Evolutionary conservation across 305 asterid genomes (phyloP), one percentile per base, ranked within the genome.

Genomic region (Salvia sclarea): DNA sequence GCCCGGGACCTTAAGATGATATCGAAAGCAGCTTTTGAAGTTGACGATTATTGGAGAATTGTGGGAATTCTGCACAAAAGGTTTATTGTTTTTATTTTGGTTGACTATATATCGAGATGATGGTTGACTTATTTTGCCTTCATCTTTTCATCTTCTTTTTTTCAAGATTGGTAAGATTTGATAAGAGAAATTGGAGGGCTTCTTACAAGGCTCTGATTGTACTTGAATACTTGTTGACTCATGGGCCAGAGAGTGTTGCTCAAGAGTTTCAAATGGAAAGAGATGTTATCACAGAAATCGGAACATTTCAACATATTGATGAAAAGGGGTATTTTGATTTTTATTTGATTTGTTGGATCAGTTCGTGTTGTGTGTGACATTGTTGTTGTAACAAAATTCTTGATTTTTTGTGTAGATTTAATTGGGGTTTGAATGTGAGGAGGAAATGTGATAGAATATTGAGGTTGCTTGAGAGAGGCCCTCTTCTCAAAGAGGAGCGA

Each of bases 11-110:
- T 91, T 68, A 91, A 91, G 71, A 76, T 86, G 78, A 79, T 93
- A 52, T 87, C 98, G 1, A 75, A 71, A 77, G 95, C 98, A 17
- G 97, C 98, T 77, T 93, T 93, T 65, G 98, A 93, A 72, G 85
- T 88, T 21, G 98, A 93, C 76, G 97, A 91, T 84, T 91, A 87
- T 44, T 88, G 92, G 83, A 91, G 98, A 54, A 86, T 88, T 41
- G 95, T 89, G 33, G 96, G 86, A 50, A 85, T 93, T 76, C 81
- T 93, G 25, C 98, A 93, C 70, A 84, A 81, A 59, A 91, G 92
- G 98, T 88, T 52, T 8, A n/a, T n/a, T n/a, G n/a, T n/a, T n/a
- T n/a, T n/a, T n/a, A n/a, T n/a, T n/a, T n/a, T n/a, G n/a, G n/a
- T n/a, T n/a, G n/a, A n/a, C n/a, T n/a, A n/a, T n/a, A n/a, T n/a